Evolutionary conservation across 768 basidiomycete genomes (phyloP).

Genomic region (Agrocybe pediades): DNA sequence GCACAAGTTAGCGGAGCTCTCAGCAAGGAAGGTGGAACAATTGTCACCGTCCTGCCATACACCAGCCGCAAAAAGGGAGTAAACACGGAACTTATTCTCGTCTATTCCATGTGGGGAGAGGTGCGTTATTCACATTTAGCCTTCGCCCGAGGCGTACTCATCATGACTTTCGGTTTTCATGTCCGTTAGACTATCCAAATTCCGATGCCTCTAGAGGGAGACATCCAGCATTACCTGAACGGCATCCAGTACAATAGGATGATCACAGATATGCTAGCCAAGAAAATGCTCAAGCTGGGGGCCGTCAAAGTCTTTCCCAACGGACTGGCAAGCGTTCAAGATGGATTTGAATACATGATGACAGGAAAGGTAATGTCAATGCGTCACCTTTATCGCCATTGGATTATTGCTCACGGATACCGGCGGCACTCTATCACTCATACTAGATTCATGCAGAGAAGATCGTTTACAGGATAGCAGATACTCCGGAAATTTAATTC

Average conservation of each 20-base stretch:
- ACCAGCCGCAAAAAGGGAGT: conserved; percentile 17
- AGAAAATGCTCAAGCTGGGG: conserved; percentile 11
- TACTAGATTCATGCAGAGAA: conserved; percentile 17
- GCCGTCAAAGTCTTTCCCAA: conserved; percentile 19
- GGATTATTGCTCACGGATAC: no score
- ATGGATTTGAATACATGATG: conserved; percentile 15
- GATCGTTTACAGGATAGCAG: conserved; percentile 15
- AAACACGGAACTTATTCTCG: conserved; percentile 19
- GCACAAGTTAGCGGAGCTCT: conserved; percentile 22
- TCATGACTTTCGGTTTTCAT: not conserved
- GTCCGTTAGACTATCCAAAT: not conserved
- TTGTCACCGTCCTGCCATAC: conserved; percentile 25
- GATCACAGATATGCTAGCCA: conserved; percentile 16
- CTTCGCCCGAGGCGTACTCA: not conserved
- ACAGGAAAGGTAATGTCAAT: conserved; percentile 14
- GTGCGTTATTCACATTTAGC: conserved; percentile 7
- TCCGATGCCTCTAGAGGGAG: conserved; percentile 6
- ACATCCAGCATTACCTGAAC: conserved; percentile 14
- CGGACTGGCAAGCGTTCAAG: conserved; percentile 22
- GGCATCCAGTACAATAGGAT: conserved; percentile 16
- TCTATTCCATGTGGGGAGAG: conserved; percentile 22
- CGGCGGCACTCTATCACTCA: no score
- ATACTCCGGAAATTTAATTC: conserved; percentile 12
- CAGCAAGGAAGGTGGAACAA: conserved; percentile 22
- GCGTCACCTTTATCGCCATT: no score